phyloP scores from a whole-genome alignment of 2,329 filamentous ascomycete species.

The Epichloe brachyelytri region DNA sequence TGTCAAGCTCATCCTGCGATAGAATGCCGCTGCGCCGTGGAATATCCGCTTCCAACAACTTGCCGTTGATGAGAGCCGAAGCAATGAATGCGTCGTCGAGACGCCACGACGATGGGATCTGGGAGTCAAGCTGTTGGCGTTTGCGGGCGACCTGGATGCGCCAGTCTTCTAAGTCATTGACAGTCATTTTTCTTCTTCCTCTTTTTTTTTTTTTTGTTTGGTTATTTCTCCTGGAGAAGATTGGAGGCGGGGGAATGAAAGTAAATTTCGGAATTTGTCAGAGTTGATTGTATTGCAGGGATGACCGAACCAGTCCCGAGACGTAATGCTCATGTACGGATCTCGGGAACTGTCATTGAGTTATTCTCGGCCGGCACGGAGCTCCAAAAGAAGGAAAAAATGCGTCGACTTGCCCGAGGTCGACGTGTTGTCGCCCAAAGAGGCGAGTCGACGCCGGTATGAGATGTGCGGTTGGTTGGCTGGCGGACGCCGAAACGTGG shows the following conservation, averaged over 20 bases:
- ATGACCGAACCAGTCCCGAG: too few relatives aligned
- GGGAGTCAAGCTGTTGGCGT: background rate
- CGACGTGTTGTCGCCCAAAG: background rate
- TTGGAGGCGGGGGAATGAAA: too few relatives aligned
- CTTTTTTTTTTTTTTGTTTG: background rate
- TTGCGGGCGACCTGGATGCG: background rate
- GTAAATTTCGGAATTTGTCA: too few relatives aligned
- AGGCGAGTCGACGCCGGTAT: background rate
- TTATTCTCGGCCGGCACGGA: too few relatives aligned
- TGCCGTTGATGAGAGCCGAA: background rate
- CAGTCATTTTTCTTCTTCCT: background rate
- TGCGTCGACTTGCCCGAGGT: too few relatives aligned
- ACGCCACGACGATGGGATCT: slow-evolving; percentile 5
- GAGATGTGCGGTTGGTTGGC: background rate
- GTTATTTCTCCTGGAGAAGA: background rate
- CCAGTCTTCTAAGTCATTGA: background rate
- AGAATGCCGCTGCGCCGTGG: slow-evolving; percentile 23
- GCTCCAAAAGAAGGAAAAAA: too few relatives aligned
- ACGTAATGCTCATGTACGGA: too few relatives aligned
- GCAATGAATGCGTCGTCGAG: background rate
- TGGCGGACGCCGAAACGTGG: background rate
- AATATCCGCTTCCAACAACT: slow-evolving; percentile 6
- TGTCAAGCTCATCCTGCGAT: slow-evolving; percentile 25
- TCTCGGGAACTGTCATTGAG: too few relatives aligned
- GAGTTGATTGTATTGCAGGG: too few relatives aligned